Conservation (phyloP, 805 yeast species). For the Myxozyma lipomycoides region DNA sequence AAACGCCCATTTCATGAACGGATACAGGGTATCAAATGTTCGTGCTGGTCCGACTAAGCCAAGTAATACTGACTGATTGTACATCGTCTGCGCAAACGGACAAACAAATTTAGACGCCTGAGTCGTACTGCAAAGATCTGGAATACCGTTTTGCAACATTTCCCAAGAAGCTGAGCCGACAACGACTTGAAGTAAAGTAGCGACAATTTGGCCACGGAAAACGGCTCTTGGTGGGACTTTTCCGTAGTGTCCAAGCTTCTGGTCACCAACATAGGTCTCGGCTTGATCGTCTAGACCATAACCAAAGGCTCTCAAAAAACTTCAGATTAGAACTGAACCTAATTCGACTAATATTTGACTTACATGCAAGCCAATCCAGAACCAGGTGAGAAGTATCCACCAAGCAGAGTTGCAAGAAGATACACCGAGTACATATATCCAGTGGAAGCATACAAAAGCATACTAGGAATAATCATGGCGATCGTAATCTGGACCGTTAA, state of each 20-base stretch:
- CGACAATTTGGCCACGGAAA: conserved; percentile 49
- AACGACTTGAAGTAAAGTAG: conserved; percentile 45
- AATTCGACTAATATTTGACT: too few species aligned
- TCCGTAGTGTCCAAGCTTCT: conserved; percentile 62
- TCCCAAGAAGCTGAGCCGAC: conserved; percentile 43
- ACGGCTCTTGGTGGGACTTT: conserved; percentile 59
- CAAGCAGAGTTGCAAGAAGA: conserved; percentile 12
- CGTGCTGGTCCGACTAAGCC: conserved; percentile 61
- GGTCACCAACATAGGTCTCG: conserved; percentile 50
- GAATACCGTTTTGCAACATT: conserved; percentile 29
- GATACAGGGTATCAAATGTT: conserved; percentile 52
- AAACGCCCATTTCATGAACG: conserved; percentile 55
- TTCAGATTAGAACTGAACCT: not conserved
- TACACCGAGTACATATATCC: conserved; percentile 57
- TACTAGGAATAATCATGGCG: conserved; percentile 57
- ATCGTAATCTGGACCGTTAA: conserved; percentile 49
- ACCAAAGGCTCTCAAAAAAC: conserved; percentile 55
- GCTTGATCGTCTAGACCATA: conserved; percentile 54
- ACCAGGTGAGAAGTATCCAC: conserved; percentile 17
- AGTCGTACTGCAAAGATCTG: conserved; percentile 43
- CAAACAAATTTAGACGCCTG: conserved; percentile 49
- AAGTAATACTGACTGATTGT: conserved; percentile 57
- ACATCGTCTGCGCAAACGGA: conserved; percentile 46
- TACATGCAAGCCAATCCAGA: conserved; percentile 41
- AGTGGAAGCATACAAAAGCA: conserved; percentile 58